Evolutionary conservation across 78 protist genomes (phyloP).

Genomic region (Tieghemostelium lacteum): DNA sequence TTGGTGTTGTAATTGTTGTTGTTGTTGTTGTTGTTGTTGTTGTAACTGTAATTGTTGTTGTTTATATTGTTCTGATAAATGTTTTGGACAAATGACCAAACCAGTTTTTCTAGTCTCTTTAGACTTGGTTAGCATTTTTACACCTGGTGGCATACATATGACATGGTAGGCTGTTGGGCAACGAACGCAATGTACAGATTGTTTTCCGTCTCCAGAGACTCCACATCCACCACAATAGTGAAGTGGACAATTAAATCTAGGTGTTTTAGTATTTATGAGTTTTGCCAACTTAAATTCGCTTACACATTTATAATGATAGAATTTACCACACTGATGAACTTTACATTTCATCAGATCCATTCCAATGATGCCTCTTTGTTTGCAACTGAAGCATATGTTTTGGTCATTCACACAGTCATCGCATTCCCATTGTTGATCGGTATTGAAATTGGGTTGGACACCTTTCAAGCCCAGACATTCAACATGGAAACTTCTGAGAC

Average conservation of each 20-base stretch:
- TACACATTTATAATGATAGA: constrained; percentile 61
- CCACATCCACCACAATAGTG: constrained; percentile 58
- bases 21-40: background rate
- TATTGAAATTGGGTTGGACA: background rate
- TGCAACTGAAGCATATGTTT: constrained; percentile 54
- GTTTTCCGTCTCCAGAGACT: constrained; percentile 78
- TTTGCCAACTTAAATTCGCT: constrained; percentile 44
- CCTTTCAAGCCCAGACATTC: constrained; percentile 11
- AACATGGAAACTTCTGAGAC: constrained; percentile 56
- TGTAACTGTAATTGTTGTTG: background rate
- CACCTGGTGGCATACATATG: constrained; percentile 67
- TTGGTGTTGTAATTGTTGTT: background rate
- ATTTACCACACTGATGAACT: constrained; percentile 75
- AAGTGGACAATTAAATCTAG: constrained; percentile 75
- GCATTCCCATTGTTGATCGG: constrained; percentile 49
- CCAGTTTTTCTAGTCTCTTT: constrained; percentile 79
- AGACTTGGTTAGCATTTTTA: constrained; percentile 66
- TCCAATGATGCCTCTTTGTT: constrained; percentile 44
- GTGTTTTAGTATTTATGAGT: constrained; percentile 54
- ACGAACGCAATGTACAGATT: constrained; percentile 70
- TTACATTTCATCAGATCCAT: constrained; percentile 65
- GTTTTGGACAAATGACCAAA: constrained; percentile 60
- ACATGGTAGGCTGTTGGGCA: constrained; percentile 77
- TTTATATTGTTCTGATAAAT: constrained; percentile 6
- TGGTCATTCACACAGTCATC: constrained; percentile 25